Evolutionary conservation across 768 basidiomycete species (phyloP).

Genomic region (Panaeolus papilionaceus): DNA sequence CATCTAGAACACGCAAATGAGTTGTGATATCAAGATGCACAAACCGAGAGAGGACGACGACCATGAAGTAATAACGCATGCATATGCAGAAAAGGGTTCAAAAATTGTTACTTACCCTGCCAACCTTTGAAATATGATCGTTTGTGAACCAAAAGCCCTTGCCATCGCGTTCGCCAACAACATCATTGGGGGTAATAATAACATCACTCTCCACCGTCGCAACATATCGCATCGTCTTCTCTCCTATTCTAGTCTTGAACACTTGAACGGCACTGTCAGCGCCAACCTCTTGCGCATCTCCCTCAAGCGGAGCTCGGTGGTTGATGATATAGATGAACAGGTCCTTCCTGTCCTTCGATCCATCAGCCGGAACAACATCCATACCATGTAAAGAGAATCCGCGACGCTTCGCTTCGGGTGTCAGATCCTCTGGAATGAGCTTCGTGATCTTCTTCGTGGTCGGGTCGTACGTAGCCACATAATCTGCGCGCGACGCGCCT

Average conservation of each 20-base stretch:
- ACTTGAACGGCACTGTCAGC: conserved; percentile 77
- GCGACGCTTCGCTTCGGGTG: conserved; percentile 32
- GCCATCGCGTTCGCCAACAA: conserved; percentile 69
- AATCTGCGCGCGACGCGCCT: conserved; percentile 52
- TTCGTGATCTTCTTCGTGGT: conserved; percentile 48
- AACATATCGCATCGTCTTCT: conserved; percentile 53
- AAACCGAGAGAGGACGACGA: too few species aligned
- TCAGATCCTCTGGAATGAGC: conserved; percentile 48
- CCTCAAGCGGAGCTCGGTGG: conserved; percentile 59
- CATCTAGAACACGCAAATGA: background rate
- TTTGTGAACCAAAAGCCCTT: conserved; percentile 75
- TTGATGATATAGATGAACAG: conserved; percentile 75
- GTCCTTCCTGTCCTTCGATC: conserved; percentile 44
- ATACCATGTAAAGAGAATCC: conserved; percentile 69
- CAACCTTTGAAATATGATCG: conserved; percentile 62
- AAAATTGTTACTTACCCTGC: conserved; percentile 48
- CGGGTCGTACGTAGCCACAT: conserved; percentile 66
- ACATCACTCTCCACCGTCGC: conserved; percentile 61
- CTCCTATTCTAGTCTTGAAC: conserved; percentile 59
- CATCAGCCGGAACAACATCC: conserved; percentile 63
- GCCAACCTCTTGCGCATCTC: conserved; percentile 50
- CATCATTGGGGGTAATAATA: conserved; percentile 72
- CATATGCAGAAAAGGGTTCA: background rate
- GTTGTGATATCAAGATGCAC: background rate
- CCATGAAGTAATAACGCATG: background rate